Evolutionary conservation across 2,329 filamentous ascomycete genomes (phyloP), one percentile per base, ranked within the genome.

Genomic region (Pseudomassariella vexata): DNA sequence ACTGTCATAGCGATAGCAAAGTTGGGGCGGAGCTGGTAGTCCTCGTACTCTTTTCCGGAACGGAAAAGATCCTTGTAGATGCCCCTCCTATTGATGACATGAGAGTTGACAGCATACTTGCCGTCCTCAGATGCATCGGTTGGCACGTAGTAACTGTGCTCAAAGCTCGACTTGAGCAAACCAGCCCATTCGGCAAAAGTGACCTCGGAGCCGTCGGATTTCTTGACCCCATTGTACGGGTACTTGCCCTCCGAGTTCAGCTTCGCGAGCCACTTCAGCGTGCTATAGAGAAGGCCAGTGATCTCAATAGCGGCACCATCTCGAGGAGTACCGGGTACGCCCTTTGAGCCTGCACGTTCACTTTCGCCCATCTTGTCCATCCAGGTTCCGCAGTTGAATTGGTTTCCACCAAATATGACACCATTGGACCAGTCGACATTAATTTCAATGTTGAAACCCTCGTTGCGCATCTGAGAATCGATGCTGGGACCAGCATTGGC

Each of bases 311-410:
- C 88, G 24, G 92, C 88, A 19, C 92, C 92, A 55, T 98, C 94
- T 48, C 94, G 83, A 28, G 92, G 92, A n/a, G 92, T 98, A 7
- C 89, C 92, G 1, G 92, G 94, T 14, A 95, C 69, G 30, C 92
- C 94, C 64, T 95, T 96, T 51, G 81, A 95, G 37, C 84, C 82
- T 11, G 94, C 92, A 40, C 81, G 85, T 42, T 85, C 79, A 41
- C 88, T 95, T 59, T 98, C 92, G n/a, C 92, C 92, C 92, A 98
- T 98, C 73, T 98, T 98, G 69, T 98, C 92, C 88, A 95, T 95
- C 92, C 92, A 98, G 2, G 92, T 98, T 32, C 92, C 92, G 49
- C 94, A 98, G 59, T 98, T 98, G 61, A 66, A 73, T 53, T 95
- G 89, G 51, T 86, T 96, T 20, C 94, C 92, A 35, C 94, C 92